phyloP scores from a whole-genome alignment of 805 yeast species.

The Zygotorulaspora danielsina region DNA sequence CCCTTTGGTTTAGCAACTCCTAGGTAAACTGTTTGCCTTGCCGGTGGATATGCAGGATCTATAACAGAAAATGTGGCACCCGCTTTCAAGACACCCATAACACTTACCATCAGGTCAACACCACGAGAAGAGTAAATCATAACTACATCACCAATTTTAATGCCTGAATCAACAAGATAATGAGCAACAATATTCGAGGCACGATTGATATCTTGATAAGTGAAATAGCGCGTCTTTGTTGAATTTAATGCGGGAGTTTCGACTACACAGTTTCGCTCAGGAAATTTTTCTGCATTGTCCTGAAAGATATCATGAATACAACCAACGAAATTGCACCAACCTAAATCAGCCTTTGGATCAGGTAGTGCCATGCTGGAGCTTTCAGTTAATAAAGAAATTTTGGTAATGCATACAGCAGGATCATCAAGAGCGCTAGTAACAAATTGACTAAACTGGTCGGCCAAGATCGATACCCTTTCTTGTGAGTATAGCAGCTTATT shows the following conservation, averaged over 20 bases:
- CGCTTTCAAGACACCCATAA: conserved; percentile 95
- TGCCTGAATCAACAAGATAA: conserved; percentile 74
- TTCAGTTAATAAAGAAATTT: conserved; percentile 64
- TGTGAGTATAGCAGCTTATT: conserved; percentile 70
- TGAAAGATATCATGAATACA: conserved; percentile 95
- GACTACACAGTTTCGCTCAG: conserved; percentile 85
- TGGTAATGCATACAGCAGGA: conserved; percentile 47
- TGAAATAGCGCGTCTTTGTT: conserved; percentile 62
- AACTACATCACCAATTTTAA: conserved; percentile 87
- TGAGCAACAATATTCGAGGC: conserved; percentile 93
- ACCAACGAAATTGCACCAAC: conserved; percentile 89
- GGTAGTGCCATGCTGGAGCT: conserved; percentile 63
- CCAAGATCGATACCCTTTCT: conserved; percentile 62
- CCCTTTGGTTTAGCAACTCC: conserved; percentile 93
- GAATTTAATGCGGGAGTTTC: conserved; percentile 72
- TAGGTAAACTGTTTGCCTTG: conserved; percentile 89
- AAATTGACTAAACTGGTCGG: conserved; percentile 68
- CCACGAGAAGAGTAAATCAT: conserved; percentile 98
- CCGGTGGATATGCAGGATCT: conserved; percentile 99
- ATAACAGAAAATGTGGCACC: conserved; percentile 98
- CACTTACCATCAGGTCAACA: conserved; percentile 94
- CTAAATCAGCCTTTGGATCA: conserved; percentile 80
- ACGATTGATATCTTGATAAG: conserved; percentile 82
- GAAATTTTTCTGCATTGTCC: conserved; percentile 76
- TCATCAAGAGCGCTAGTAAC: conserved; percentile 37